These are phyloP conservation scores for Prunus campanulata DNA, from an alignment of 306 rosid genomes.

Conservation along the genomic window DNA sequence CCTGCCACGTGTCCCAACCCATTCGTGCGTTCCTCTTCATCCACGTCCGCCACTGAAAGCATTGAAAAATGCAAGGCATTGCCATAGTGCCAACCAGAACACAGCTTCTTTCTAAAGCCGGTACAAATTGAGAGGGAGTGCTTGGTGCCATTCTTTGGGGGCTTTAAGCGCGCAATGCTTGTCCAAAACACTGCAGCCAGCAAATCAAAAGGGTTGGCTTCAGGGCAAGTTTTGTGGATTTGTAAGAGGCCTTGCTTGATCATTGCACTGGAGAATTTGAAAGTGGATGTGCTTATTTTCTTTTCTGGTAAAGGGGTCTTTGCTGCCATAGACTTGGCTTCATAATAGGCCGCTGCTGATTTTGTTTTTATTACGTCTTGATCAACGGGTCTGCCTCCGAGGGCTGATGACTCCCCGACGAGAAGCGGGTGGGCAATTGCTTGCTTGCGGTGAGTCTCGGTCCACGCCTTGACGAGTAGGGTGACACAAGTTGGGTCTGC, in stretches of 20 bases:
- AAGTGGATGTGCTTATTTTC: slow-evolving; percentile 49
- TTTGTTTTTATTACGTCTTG: background rate
- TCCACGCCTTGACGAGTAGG: slow-evolving; percentile 57
- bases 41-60: slow-evolving; percentile 14
- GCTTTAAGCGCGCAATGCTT: slow-evolving; percentile 35
- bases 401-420: background rate
- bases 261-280: slow-evolving; percentile 49
- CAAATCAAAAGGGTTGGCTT: slow-evolving; percentile 59
- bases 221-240: slow-evolving; percentile 23
- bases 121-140: slow-evolving; percentile 47
- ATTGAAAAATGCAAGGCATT: slow-evolving; percentile 60
- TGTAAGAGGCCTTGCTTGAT: slow-evolving; percentile 30
- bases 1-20: slow-evolving; percentile 25
- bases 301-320: background rate
- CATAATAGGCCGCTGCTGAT: slow-evolving; percentile 19
- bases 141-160: background rate
- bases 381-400: background rate
- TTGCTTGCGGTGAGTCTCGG: slow-evolving; percentile 26
- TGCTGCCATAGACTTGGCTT: slow-evolving; percentile 22
- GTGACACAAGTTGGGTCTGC: slow-evolving; percentile 55
- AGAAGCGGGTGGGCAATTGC: slow-evolving; percentile 39
- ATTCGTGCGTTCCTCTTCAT: slow-evolving; percentile 4
- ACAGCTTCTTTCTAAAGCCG: slow-evolving; percentile 37
- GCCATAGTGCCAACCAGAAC: slow-evolving; percentile 45
- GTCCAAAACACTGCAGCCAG: slow-evolving; percentile 64